Conservation (phyloP, 108 stramenopile genomes). For the Cyclotella kingstonii region DNA sequence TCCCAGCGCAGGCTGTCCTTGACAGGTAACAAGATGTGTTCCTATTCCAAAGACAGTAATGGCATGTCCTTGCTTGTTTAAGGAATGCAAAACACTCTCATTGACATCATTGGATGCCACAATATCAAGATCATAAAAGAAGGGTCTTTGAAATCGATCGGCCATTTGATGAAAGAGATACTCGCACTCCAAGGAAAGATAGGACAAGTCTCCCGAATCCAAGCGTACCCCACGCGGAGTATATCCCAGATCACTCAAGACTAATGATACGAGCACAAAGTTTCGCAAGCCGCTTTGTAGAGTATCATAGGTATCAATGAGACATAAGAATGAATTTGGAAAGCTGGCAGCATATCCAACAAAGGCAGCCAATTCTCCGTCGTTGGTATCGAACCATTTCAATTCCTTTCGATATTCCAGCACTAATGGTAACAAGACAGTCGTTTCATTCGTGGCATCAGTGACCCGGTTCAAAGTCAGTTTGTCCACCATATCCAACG, state of each 20-base stretch:
- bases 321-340: conserved; percentile 89
- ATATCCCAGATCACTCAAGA: conserved; percentile 88
- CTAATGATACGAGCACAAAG: conserved; percentile 89
- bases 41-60: conserved; percentile 99
- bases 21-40: conserved; percentile 97
- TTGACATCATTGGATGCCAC: conserved; percentile 98
- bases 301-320: conserved; percentile 98
- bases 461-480: conserved; percentile 44
- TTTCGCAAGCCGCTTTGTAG: conserved; percentile 90
- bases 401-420: conserved; percentile 57
- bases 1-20: conserved; percentile 98
- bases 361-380: conserved; percentile 97
- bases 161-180: conserved; percentile 54
- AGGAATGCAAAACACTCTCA: conserved; percentile 76
- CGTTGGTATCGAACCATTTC: conserved; percentile 63
- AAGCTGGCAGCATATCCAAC: conserved; percentile 94
- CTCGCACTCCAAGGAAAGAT: conserved; percentile 71
- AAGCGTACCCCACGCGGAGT: conserved; percentile 89
- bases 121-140: conserved; percentile 76
- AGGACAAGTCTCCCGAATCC: conserved; percentile 94
- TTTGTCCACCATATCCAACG: conserved; percentile 64
- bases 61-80: conserved; percentile 82
- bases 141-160: conserved; percentile 33
- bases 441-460: conserved; percentile 15
- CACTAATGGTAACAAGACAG: conserved; percentile 48